phyloP scores from a whole-genome alignment of 495 filamentous ascomycete genomes.

The Trichoderma gamsii region DNA sequence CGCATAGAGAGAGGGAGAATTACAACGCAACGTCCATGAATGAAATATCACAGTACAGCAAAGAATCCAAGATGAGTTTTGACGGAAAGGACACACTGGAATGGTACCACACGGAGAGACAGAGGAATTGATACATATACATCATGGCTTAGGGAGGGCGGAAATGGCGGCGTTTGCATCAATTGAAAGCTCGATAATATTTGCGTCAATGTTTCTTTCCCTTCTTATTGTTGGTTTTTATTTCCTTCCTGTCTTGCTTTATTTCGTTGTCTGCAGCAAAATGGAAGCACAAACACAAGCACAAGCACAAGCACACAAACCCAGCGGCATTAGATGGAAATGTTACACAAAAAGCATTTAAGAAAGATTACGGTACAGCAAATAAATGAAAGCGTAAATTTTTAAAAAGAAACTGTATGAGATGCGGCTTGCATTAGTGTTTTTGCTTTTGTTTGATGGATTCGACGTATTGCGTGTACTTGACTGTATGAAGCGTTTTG shows the following conservation, averaged over 20 bases:
- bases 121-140: conserved; percentile 12
- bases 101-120: background rate
- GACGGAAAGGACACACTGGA: conserved; percentile 10
- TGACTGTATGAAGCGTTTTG: background rate
- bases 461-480: too few species aligned
- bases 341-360: conserved; percentile 12
- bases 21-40: background rate
- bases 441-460: background rate
- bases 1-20: background rate
- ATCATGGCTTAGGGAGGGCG: background rate
- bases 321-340: conserved; percentile 12
- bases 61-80: background rate
- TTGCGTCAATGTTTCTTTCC: background rate
- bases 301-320: background rate
- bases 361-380: conserved; percentile 12
- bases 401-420: background rate
- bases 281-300: conserved; percentile 2
- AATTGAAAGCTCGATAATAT: conserved; percentile 2
- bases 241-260: background rate
- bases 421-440: background rate
- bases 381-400: conserved; percentile 10
- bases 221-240: background rate
- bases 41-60: background rate
- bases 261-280: too few species aligned
- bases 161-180: conserved; percentile 12